These are phyloP conservation scores for Simplicillium sp. DNA, from an alignment of 2,329 filamentous ascomycete species.

Conservation along the genomic window DNA sequence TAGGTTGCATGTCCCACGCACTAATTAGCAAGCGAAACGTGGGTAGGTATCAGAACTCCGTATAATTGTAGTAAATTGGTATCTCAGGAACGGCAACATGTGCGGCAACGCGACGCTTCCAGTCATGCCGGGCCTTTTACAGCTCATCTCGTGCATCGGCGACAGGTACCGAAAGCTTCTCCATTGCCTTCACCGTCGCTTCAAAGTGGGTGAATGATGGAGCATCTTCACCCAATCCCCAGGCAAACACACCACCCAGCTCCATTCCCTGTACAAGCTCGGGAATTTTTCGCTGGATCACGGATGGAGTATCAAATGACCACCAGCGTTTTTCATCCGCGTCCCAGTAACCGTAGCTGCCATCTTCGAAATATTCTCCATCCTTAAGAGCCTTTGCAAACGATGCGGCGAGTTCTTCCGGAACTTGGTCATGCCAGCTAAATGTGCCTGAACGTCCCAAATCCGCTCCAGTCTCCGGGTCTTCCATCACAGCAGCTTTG, in stretches of 20 bases:
- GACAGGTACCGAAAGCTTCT: neutral
- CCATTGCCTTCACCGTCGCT: neutral
- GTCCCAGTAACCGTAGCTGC: slow-evolving; percentile 46
- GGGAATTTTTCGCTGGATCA: slow-evolving; percentile 36
- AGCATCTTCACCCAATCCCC: slow-evolving; percentile 40
- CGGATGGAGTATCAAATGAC: slow-evolving; percentile 44
- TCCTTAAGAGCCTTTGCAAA: slow-evolving; percentile 32
- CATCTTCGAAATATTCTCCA: slow-evolving; percentile 31
- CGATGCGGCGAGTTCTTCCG: slow-evolving; percentile 15
- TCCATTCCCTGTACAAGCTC: slow-evolving; percentile 28
- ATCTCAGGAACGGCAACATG: too few species aligned
- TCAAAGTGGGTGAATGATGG: neutral
- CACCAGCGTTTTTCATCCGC: slow-evolving; percentile 34
- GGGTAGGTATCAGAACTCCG: too few species aligned
- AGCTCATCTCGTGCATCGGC: slow-evolving; percentile 16
- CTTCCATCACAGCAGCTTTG: slow-evolving; percentile 48
- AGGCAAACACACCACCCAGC: slow-evolving; percentile 43
- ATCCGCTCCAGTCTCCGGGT: slow-evolving; percentile 45
- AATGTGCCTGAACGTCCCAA: slow-evolving; percentile 35
- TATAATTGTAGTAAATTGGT: too few species aligned
- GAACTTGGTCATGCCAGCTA: slow-evolving; percentile 23
- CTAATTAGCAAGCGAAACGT: too few species aligned
- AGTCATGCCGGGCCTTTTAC: slow-evolving; percentile 6
- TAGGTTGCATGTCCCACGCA: too few species aligned
- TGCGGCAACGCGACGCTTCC: too few species aligned